A percentile compares a stretch with the other conserved stretches of the same genome.
phyloP scores from a whole-genome alignment of 208 protist genomes.

The Wallacemonas rigidus region DNA sequence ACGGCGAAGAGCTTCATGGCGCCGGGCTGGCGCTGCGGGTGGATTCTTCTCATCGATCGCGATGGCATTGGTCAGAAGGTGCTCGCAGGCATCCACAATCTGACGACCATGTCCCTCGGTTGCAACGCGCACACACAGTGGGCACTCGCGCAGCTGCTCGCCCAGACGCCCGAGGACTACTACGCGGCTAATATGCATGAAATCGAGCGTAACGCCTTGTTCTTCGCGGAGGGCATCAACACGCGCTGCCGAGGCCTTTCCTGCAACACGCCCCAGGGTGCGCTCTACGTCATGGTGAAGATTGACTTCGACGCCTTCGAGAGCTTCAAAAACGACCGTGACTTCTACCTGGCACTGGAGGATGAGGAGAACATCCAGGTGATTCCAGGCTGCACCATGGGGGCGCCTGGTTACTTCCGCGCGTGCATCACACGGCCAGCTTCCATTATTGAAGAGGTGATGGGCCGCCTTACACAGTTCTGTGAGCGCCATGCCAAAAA shows the following conservation, averaged over 20 bases:
- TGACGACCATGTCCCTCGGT: slow-evolving; percentile 69
- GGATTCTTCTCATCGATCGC: slow-evolving; percentile 72
- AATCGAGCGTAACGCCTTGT: slow-evolving; percentile 60
- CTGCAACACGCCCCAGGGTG: slow-evolving; percentile 57
- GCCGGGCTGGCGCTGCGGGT: slow-evolving; percentile 91
- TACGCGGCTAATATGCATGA: slow-evolving; percentile 33
- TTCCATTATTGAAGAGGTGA: slow-evolving; percentile 64
- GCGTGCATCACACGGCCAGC: slow-evolving; percentile 65
- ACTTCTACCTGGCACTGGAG: slow-evolving; percentile 65
- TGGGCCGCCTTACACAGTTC: slow-evolving; percentile 58
- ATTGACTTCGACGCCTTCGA: slow-evolving; percentile 68
- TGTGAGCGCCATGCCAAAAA: slow-evolving; percentile 29
- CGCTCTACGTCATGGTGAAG: slow-evolving; percentile 89
- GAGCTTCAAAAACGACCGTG: slow-evolving; percentile 69
- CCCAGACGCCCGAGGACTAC: slow-evolving; percentile 46
- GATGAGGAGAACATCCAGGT: slow-evolving; percentile 79
- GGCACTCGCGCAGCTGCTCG: slow-evolving; percentile 62
- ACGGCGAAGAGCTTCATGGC: slow-evolving; percentile 89
- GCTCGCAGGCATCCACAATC: slow-evolving; percentile 31
- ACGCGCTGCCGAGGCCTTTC: slow-evolving; percentile 50
- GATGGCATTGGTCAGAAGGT: slow-evolving; percentile 19
- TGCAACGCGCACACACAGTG: slow-evolving; percentile 79
- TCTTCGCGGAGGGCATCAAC: slow-evolving; percentile 40
- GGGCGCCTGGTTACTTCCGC: slow-evolving; percentile 64
- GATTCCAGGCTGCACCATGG: slow-evolving; percentile 77